A percentile compares a stretch with the other conserved stretches of the same genome.
phyloP scores from a whole-genome alignment of 371 early-diverging fungal species.

The Umbelopsis sp. region DNA sequence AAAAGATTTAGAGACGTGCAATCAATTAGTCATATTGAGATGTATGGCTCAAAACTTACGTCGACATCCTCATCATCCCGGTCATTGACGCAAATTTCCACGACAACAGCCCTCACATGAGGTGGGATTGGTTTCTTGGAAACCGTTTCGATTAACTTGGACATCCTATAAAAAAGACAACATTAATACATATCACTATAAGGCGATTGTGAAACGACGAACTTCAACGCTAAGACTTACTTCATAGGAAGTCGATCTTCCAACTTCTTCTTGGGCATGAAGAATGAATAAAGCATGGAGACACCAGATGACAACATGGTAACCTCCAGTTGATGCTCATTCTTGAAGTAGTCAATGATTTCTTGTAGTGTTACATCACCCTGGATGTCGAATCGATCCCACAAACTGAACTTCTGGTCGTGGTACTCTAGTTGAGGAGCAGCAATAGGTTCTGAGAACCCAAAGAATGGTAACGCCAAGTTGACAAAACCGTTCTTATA shows the following conservation, averaged over 20 bases:
- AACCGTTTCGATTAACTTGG: conserved; percentile 80
- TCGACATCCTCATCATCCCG: conserved; percentile 92
- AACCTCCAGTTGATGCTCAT: conserved; percentile 85
- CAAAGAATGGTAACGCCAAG: conserved; percentile 99
- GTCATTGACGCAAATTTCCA: conserved; percentile 91
- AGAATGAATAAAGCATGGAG: conserved; percentile 93
- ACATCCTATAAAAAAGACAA: conserved; percentile 51
- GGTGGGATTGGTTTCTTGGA: conserved; percentile 87
- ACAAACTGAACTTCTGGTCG: conserved; percentile 88
- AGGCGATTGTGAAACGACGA: no score
- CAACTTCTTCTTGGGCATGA: conserved; percentile 85
- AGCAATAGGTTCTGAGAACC: conserved; percentile 97
- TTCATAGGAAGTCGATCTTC: conserved; percentile 78
- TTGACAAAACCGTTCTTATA: conserved; percentile 99
- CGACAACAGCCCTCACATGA: conserved; percentile 82
- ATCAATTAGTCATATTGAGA: background rate
- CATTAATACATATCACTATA: background rate
- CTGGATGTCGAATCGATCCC: conserved; percentile 96
- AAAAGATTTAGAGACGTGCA: background rate
- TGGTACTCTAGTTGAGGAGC: conserved; percentile 86
- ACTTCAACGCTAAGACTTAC: conserved; percentile 27
- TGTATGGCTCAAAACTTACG: conserved; percentile 51
- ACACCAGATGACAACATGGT: conserved; percentile 95
- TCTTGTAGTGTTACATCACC: conserved; percentile 88
- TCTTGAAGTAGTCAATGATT: conserved; percentile 86